Percentiles rank a stretch among this genome's conserved stretches.
Conservation (phyloP, 768 basidiomycete genomes). For the Naganishia antarctica region DNA sequence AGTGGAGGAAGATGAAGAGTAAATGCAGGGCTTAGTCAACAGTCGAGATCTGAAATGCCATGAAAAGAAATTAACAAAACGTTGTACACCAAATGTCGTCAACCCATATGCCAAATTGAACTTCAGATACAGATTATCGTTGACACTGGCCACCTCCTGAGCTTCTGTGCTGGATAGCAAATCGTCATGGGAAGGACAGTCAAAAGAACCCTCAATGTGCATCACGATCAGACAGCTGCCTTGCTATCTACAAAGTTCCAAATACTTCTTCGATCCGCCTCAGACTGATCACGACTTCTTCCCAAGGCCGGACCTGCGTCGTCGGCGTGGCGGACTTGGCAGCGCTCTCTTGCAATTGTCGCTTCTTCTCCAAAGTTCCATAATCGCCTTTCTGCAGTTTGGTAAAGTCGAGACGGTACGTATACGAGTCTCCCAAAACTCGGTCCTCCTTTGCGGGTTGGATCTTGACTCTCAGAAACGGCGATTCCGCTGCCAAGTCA, state of each 20-base stretch:
- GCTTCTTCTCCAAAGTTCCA: constrained; percentile 1
- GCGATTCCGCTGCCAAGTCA: constrained; percentile 4
- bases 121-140: too few relatives aligned
- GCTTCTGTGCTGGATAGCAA: too few relatives aligned
- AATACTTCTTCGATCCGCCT: constrained; percentile 24
- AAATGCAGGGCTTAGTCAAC: neutral
- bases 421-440: constrained; percentile 2
- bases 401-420: constrained; percentile 24
- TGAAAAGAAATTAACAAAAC: neutral
- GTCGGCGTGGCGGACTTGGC: neutral
- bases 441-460: constrained; percentile 5
- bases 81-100: neutral
- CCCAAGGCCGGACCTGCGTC: neutral
- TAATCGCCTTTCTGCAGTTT: constrained; percentile 12
- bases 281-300: constrained; percentile 24
- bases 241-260: constrained; percentile 15
- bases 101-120: neutral
- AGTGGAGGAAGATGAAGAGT: constrained; percentile 23
- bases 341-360: neutral
- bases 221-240: too few relatives aligned
- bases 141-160: neutral
- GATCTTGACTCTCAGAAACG: constrained; percentile 15
- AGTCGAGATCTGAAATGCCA: too few relatives aligned
- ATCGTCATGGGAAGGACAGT: too few relatives aligned
- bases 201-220: too few relatives aligned